Percentiles rank a stretch among this genome's conserved stretches.
These are phyloP conservation scores for Epicoccum nigrum DNA, from an alignment of 2,329 filamentous ascomycete genomes.

Conservation along the genomic window DNA sequence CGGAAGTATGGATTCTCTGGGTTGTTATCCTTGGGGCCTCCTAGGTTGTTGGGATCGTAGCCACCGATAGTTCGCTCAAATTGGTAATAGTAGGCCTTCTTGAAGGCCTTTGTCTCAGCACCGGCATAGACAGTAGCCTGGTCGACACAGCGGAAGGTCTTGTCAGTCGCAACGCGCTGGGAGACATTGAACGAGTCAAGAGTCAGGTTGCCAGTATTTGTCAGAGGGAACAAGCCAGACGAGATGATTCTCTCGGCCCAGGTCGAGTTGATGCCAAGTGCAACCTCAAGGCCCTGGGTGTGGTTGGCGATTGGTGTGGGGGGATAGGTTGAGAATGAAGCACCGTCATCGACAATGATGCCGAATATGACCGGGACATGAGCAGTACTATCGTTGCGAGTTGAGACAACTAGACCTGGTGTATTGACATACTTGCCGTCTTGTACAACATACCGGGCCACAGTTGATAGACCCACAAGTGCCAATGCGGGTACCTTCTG, in stretches of 20 bases:
- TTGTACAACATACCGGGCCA: slow-evolving; percentile 62
- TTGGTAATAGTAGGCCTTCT: slow-evolving; percentile 64
- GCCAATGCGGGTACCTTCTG: slow-evolving; percentile 53
- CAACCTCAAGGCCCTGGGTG: slow-evolving; percentile 52
- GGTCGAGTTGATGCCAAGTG: slow-evolving; percentile 54
- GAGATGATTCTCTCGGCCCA: slow-evolving; percentile 44
- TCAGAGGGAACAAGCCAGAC: slow-evolving; percentile 58
- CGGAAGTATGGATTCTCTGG: slow-evolving; percentile 61
- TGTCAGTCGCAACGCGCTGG: slow-evolving; percentile 63
- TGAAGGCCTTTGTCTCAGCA: slow-evolving; percentile 53
- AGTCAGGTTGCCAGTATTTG: slow-evolving; percentile 57
- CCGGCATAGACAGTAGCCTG: slow-evolving; percentile 63
- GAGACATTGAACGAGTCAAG: slow-evolving; percentile 63
- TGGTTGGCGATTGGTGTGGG: slow-evolving; percentile 51
- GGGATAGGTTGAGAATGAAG: slow-evolving; percentile 60
- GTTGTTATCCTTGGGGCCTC: slow-evolving; percentile 57
- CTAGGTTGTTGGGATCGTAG: slow-evolving; percentile 60
- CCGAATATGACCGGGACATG: slow-evolving; percentile 64
- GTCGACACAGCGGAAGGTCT: slow-evolving; percentile 65
- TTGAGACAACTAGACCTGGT: slow-evolving; percentile 54
- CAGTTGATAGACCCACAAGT: slow-evolving; percentile 50
- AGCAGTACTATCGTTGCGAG: slow-evolving; percentile 52
- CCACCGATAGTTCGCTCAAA: slow-evolving; percentile 63
- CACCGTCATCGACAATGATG: slow-evolving; percentile 61
- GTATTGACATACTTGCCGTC: slow-evolving; percentile 63